Base-by-base conservation (phyloP, 2,329 filamentous ascomycete species). In the Pseudogymnoascus sp. region DNA sequence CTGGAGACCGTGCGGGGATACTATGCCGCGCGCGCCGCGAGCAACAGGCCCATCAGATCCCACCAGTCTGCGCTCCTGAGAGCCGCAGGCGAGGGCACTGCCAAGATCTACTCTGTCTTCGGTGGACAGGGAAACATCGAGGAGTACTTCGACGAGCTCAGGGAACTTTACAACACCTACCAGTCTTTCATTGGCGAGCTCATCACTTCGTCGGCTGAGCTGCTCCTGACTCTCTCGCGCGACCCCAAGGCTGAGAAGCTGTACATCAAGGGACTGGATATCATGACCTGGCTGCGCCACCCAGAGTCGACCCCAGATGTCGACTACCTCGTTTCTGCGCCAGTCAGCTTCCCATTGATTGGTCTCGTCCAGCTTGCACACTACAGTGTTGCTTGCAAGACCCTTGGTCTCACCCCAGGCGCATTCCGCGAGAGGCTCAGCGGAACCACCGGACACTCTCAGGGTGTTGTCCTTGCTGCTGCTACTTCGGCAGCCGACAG, bases 81-180 rank as follows among this genome's bases (percentile, higher is more conserved):
- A 69, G 93, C 95, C 60, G 91, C 91, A 8, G 87, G 89, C 55
- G 93, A 97, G 66, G 88, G 86, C 65, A 87, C 88, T 62, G 93
- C 93, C 62, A 88, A 86, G 70, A 85, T 99, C 64, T 99, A 96
- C 80, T 93, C 88, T 67, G 92, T 99, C 65, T 96, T 97, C 69
- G 95, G 95, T 64, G 95, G 95, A 5, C 95, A 99, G 76, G 95
- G 95, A 70, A 99, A 99, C 77, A 97, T 99, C 67, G 93, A 99
- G 77, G 96, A 99, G 78, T 99, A 99, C 78, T 99, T 99, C 72
- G 93, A 99, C 69, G 95, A 99, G 80, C 84, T 99, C 66, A 88
- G 95, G 63, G 89, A 96, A 75, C 85, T 97, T 63, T 93, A 93
- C 80, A 87, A 82, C 70, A 96, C 93, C 64, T 99, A 99, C 78